These are phyloP conservation scores for Neoboletus magnificus DNA, from an alignment of 768 basidiomycete genomes.

Conservation along the genomic window DNA sequence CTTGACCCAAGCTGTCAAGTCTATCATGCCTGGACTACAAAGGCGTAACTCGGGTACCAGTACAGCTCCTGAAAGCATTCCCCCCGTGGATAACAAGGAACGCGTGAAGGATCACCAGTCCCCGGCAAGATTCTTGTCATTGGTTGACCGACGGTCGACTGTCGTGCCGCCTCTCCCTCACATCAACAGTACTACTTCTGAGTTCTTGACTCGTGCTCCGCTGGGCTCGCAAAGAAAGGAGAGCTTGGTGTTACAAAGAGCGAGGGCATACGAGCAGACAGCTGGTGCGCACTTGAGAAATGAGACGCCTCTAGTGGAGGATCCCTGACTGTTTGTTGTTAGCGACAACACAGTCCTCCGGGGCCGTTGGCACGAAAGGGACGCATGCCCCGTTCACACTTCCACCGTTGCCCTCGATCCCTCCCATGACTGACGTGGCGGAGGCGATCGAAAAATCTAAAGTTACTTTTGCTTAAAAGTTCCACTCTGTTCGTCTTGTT, in stretches of 20 bases:
- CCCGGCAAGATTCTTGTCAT: conserved; percentile 9
- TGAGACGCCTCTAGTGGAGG: not conserved
- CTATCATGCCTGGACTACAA: conserved; percentile 24
- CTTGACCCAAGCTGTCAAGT: conserved; percentile 20
- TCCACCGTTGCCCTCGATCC: conserved; percentile 35
- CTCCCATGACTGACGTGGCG: conserved; percentile 21
- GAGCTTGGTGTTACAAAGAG: conserved; percentile 31
- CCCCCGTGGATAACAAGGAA: conserved; percentile 9
- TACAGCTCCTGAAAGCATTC: not conserved
- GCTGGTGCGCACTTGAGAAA: conserved; percentile 11
- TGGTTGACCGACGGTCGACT: conserved; percentile 13
- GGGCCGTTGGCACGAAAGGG: not conserved
- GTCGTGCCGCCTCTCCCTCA: not conserved
- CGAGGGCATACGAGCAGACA: conserved; percentile 27
- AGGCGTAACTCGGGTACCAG: conserved; percentile 11
- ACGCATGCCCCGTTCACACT: conserved; percentile 35
- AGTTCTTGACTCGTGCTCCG: conserved; percentile 7
- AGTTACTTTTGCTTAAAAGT: not conserved
- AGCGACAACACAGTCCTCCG: not conserved
- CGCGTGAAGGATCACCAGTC: conserved; percentile 7
- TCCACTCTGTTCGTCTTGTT: not conserved
- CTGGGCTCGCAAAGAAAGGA: conserved; percentile 12
- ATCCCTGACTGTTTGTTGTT: not conserved
- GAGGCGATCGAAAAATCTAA: conserved; percentile 14
- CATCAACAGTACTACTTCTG: not conserved